Evolutionary conservation across 2,329 filamentous ascomycete genomes (phyloP).

Genomic region (Pyrenophora graminea): DNA sequence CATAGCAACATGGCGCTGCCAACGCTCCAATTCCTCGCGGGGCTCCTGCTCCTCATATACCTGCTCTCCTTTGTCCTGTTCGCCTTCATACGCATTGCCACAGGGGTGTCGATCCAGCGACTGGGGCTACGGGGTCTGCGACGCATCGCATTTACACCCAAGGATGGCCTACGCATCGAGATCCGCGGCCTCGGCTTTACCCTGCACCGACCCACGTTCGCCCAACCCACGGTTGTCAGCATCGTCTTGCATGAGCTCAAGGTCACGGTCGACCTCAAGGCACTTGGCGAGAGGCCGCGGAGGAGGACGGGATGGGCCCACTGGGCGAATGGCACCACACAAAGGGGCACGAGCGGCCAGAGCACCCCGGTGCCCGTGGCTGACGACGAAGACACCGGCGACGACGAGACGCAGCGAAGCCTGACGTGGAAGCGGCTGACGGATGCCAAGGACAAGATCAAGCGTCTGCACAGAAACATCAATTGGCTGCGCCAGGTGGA

Average conservation of each 20-base stretch:
- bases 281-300: constrained; percentile 54
- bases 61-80: constrained; percentile 91
- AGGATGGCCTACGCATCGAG: constrained; percentile 86
- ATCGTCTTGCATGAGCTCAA: constrained; percentile 84
- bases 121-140: constrained; percentile 91
- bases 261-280: constrained; percentile 77
- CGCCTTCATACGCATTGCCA: constrained; percentile 87
- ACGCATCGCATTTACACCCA: constrained; percentile 85
- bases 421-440: constrained; percentile 82
- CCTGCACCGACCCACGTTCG: constrained; percentile 91
- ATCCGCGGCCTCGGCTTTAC: constrained; percentile 86
- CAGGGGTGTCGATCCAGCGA: constrained; percentile 92
- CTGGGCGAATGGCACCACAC: constrained; percentile 38
- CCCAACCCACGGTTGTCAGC: constrained; percentile 95
- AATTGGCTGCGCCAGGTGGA: constrained; percentile 90
- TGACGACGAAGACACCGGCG: constrained; percentile 32
- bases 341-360: constrained; percentile 24
- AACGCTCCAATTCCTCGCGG: constrained; percentile 73
- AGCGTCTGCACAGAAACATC: constrained; percentile 82
- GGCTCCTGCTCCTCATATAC: constrained; percentile 83
- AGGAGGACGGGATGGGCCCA: constrained; percentile 38
- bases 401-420: constrained; percentile 57
- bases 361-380: constrained; percentile 23
- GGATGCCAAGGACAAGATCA: constrained; percentile 80
- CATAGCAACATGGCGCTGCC: constrained; percentile 51